Conservation (phyloP, 2,329 filamentous ascomycete species). For the Parasarocladium wereldwijsianum region DNA sequence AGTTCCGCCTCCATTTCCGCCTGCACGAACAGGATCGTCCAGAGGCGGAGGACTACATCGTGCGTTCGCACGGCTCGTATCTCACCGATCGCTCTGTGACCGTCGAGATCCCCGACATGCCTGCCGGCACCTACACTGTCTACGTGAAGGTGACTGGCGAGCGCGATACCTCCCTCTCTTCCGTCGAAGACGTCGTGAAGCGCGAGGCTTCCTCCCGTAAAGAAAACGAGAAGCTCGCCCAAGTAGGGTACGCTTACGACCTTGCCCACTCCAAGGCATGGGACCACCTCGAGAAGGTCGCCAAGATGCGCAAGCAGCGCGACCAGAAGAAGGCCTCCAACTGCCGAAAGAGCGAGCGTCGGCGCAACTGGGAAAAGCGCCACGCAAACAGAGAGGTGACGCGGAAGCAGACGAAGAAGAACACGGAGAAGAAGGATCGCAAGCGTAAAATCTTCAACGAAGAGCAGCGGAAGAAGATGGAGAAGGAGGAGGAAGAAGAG, state of each 20-base stretch:
- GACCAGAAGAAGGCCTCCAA: conserved; percentile 33
- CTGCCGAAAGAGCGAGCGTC: conserved; percentile 28
- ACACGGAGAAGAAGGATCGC: conserved; percentile 18
- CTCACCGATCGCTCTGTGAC: conserved; percentile 43
- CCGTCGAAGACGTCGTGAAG: conserved; percentile 42
- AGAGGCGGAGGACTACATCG: conserved; percentile 42
- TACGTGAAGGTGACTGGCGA: conserved; percentile 40
- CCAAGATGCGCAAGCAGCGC: conserved; percentile 32
- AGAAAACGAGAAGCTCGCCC: conserved; percentile 43
- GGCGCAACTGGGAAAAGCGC: conserved; percentile 33
- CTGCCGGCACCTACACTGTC: conserved; percentile 40
- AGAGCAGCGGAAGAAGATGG: conserved; percentile 13
- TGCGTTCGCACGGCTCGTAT: conserved; percentile 43
- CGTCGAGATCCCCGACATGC: conserved; percentile 39
- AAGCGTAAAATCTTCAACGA: conserved; percentile 14
- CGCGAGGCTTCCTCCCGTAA: conserved; percentile 28
- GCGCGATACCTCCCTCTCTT: conserved; percentile 24
- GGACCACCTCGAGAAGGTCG: conserved; percentile 32
- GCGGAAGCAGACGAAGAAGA: conserved; percentile 25
- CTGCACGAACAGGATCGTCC: conserved; percentile 32
- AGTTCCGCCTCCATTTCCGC: conserved; percentile 33
- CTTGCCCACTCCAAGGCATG: conserved; percentile 44
- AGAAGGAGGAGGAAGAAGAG: conserved; percentile 12
- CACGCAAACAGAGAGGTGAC: conserved; percentile 27
- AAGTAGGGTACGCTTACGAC: conserved; percentile 44